These are phyloP conservation scores for Fusarium anthophilum DNA, from an alignment of 2,329 filamentous ascomycete genomes.

Conservation along the genomic window DNA sequence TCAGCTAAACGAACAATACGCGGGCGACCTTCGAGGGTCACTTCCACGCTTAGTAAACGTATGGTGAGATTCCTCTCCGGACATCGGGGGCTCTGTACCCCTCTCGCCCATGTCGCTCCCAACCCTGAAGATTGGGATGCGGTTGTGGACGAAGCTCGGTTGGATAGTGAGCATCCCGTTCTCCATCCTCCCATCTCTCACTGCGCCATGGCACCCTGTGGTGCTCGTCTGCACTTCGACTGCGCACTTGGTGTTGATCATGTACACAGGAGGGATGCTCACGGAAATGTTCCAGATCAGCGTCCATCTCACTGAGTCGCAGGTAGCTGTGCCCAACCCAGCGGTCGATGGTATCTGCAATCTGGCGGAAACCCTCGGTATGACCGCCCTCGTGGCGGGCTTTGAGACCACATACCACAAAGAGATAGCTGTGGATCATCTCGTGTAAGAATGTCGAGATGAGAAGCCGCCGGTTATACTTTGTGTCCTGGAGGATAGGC, in stretches of 20 bases:
- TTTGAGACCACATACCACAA: conserved; percentile 68
- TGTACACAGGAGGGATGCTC: conserved; percentile 37
- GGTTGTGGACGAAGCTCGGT: conserved; percentile 31
- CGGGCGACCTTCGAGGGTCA: conserved; percentile 20
- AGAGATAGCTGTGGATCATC: conserved; percentile 73
- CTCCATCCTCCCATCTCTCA: conserved; percentile 32
- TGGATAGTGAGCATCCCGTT: conserved; percentile 22
- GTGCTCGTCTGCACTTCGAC: conserved; percentile 25
- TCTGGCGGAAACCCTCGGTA: conserved; percentile 66
- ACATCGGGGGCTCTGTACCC: conserved; percentile 43
- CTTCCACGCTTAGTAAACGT: conserved; percentile 43
- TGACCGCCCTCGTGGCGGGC: conserved; percentile 67
- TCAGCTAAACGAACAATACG: conserved; percentile 9
- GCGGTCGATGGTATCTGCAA: conserved; percentile 67
- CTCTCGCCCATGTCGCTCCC: conserved; percentile 50
- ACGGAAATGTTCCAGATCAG: conserved; percentile 66
- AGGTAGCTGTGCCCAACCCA: conserved; percentile 68
- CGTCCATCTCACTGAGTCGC: conserved; percentile 68
- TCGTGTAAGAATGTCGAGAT: conserved; percentile 74
- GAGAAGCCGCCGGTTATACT: conserved; percentile 68
- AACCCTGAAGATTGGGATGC: conserved; percentile 37
- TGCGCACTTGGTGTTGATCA: conserved; percentile 36
- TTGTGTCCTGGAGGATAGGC: conserved; percentile 64
- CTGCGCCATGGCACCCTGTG: conserved; percentile 27
- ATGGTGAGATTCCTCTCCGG: conserved; percentile 42